These are phyloP conservation scores for Starmera pachycereana DNA, from an alignment of 805 yeast species.

Conservation along the genomic window DNA sequence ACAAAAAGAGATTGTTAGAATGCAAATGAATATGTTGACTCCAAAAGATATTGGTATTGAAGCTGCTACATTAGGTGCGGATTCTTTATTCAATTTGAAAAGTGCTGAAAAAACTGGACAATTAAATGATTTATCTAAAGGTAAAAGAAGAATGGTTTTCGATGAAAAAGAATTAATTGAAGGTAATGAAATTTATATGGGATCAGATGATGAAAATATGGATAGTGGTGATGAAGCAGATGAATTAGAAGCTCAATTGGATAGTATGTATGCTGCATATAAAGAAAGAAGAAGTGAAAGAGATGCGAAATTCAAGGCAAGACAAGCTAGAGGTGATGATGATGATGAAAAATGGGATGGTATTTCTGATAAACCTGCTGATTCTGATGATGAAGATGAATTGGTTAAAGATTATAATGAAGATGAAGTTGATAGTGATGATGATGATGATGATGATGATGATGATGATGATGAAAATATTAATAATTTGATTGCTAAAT, in stretches of 20 bases:
- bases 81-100: conserved; percentile 71
- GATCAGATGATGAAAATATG: conserved; percentile 28
- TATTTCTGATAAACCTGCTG: conserved; percentile 27
- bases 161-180: conserved; percentile 40
- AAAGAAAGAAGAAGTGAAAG: conserved; percentile 58
- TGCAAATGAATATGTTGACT: conserved; percentile 94
- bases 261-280: conserved; percentile 67
- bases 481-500: conserved; percentile 43
- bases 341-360: conserved; percentile 78
- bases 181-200: conserved; percentile 50
- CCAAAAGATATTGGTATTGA: conserved; percentile 91
- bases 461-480: conserved; percentile 70
- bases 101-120: conserved; percentile 86
- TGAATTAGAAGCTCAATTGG: conserved; percentile 71
- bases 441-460: conserved; percentile 31
- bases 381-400: conserved; percentile 16
- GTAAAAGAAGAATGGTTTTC: conserved; percentile 59
- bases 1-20: conserved; percentile 79
- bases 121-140: conserved; percentile 60
- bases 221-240: conserved; percentile 44
- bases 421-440: conserved; percentile 21
- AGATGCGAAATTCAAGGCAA: conserved; percentile 61
- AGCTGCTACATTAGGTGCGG: conserved; percentile 73
- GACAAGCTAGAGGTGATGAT: conserved; percentile 62
- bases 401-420: conserved; percentile 35